Evolutionary conservation across 2,329 filamentous ascomycete species (phyloP).

Genomic region (Colletotrichum chrysophilum): DNA sequence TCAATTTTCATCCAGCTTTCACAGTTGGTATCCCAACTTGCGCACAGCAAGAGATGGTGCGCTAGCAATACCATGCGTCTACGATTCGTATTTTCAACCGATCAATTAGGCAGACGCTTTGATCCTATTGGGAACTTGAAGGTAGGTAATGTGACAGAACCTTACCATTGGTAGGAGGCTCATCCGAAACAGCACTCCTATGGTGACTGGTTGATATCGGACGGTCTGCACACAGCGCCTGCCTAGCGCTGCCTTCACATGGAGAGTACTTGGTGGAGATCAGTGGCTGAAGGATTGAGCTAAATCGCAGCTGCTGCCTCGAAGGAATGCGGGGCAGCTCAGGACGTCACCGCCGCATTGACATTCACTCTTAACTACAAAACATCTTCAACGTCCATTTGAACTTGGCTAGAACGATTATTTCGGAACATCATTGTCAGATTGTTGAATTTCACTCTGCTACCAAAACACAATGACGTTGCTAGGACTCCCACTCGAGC

Average conservation of each 20-base stretch:
- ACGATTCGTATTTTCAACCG: not conserved
- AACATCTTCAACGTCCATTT: not conserved
- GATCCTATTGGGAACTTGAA: not conserved
- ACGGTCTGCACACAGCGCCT: not conserved
- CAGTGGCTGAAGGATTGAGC: not conserved
- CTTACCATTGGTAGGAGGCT: not conserved
- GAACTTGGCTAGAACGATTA: not conserved
- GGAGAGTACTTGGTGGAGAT: not conserved
- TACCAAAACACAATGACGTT: not conserved
- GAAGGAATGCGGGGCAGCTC: not conserved
- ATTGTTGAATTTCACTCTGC: rapidly evolving
- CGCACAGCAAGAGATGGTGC: not conserved
- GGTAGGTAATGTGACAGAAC: not conserved
- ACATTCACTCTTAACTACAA: not conserved
- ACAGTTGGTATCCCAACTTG: not conserved
- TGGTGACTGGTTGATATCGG: not conserved
- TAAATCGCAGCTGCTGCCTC: not conserved
- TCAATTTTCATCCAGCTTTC: not conserved
- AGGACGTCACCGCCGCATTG: not conserved
- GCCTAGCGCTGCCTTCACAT: not conserved
- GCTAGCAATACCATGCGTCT: not conserved
- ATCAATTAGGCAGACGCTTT: not conserved
- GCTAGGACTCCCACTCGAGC: not conserved
- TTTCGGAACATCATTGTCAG: not conserved
- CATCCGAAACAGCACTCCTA: not conserved